Conservation (phyloP, 2,329 filamentous ascomycete genomes). For the Tolypocladium ophioglossoides region DNA sequence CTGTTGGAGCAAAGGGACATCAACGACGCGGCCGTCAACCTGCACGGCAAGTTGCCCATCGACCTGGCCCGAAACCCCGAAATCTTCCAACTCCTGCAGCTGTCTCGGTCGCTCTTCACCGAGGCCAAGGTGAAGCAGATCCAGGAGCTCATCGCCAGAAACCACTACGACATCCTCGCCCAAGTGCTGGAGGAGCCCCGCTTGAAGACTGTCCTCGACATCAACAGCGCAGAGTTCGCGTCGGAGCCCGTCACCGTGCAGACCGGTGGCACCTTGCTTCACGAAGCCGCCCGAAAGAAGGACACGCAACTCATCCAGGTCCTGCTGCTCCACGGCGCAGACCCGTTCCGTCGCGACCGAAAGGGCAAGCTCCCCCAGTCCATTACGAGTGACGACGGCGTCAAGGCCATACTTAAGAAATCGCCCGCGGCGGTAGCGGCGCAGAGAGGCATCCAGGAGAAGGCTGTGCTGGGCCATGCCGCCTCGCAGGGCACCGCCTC, state of each 20-base stretch:
- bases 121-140: conserved; percentile 78
- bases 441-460: conserved; percentile 92
- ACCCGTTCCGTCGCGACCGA: conserved; percentile 89
- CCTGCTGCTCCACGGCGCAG: conserved; percentile 83
- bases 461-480: conserved; percentile 77
- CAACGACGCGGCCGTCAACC: conserved; percentile 82
- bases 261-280: conserved; percentile 80
- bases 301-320: conserved; percentile 84
- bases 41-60: conserved; percentile 72
- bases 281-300: conserved; percentile 83
- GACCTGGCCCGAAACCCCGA: conserved; percentile 87
- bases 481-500: conserved; percentile 44
- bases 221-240: conserved; percentile 83
- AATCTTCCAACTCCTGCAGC: conserved; percentile 90
- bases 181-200: conserved; percentile 74
- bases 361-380: conserved; percentile 95
- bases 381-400: conserved; percentile 89
- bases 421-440: conserved; percentile 91
- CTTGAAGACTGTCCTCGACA: conserved; percentile 77
- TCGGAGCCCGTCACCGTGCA: conserved; percentile 70
- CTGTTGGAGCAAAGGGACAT: conserved; percentile 73
- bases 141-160: conserved; percentile 62
- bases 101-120: conserved; percentile 80
- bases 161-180: conserved; percentile 69
- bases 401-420: conserved; percentile 78